Percentiles rank a stretch among this genome's conserved stretches.
phyloP scores from a whole-genome alignment of 805 yeast genomes.

The Suhomyces tanzawaensis region DNA sequence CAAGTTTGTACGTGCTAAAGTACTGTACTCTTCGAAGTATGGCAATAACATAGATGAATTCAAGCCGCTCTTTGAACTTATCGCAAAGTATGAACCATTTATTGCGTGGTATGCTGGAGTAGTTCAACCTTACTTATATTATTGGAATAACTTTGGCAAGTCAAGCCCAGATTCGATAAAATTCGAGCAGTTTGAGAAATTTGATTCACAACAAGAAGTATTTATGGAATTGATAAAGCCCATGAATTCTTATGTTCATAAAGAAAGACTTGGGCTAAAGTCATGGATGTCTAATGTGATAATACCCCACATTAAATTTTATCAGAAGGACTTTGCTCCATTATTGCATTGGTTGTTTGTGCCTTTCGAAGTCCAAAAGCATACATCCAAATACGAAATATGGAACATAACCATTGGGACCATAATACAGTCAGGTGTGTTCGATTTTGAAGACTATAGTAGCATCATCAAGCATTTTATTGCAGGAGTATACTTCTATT shows the following conservation, averaged over 20 bases:
- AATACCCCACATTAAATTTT: slow-evolving; percentile 24
- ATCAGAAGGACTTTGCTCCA: slow-evolving; percentile 21
- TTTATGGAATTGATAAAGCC: slow-evolving; percentile 27
- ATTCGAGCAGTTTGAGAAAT: slow-evolving; percentile 15
- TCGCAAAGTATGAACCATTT: slow-evolving; percentile 17
- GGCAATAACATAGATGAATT: slow-evolving; percentile 17
- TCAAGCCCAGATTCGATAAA: slow-evolving; percentile 5
- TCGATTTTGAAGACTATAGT: slow-evolving; percentile 10
- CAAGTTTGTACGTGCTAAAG: slow-evolving; percentile 6
- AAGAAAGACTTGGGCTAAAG: slow-evolving; percentile 14
- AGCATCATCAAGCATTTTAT: slow-evolving; percentile 19
- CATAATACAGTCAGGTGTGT: slow-evolving; percentile 8
- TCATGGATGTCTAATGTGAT: slow-evolving; percentile 29
- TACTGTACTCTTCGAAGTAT: slow-evolving; percentile 12
- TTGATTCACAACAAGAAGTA: slow-evolving; percentile 12
- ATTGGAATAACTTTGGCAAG: slow-evolving; percentile 25
- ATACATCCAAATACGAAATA: slow-evolving; percentile 16
- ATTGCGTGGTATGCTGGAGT: slow-evolving; percentile 28
- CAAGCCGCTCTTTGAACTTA: slow-evolving; percentile 11
- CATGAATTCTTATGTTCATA: slow-evolving; percentile 9
- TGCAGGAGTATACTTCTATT: slow-evolving; percentile 21
- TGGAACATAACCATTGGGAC: slow-evolving; percentile 21
- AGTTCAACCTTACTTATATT: slow-evolving; percentile 27
- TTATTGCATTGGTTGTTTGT: slow-evolving; percentile 26
- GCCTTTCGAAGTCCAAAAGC: neutral